Evolutionary conservation across 2,329 filamentous ascomycete species (phyloP).

Genomic region (Xylariaceae sp.): DNA sequence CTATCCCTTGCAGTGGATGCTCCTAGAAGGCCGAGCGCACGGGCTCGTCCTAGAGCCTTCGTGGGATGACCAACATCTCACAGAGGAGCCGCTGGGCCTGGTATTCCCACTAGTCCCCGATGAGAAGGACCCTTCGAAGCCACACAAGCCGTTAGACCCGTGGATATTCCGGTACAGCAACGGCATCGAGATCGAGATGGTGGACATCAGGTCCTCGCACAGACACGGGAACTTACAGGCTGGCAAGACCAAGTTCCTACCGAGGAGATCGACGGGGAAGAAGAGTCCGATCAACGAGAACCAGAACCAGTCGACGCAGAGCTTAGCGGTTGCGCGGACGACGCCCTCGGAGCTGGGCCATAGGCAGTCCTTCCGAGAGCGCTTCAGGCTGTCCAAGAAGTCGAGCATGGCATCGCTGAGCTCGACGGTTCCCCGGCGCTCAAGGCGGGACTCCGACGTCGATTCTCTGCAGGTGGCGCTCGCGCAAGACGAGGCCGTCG

Average conservation of each 20-base stretch:
- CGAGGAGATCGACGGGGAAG: slow-evolving; percentile 9
- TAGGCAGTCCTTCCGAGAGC: slow-evolving; percentile 13
- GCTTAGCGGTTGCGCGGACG: background rate
- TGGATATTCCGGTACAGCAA: slow-evolving; percentile 24
- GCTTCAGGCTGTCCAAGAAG: slow-evolving; percentile 14
- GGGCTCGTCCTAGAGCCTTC: slow-evolving; percentile 28
- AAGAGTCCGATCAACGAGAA: slow-evolving; percentile 7
- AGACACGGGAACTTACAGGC: slow-evolving; percentile 21
- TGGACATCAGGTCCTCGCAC: slow-evolving; percentile 21
- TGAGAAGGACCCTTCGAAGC: slow-evolving; percentile 11
- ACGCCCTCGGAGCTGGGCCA: slow-evolving; percentile 2
- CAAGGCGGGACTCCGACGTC: slow-evolving; percentile 28
- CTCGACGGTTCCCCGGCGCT: slow-evolving; percentile 42
- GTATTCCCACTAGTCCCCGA: slow-evolving; percentile 16
- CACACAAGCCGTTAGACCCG: slow-evolving; percentile 10
- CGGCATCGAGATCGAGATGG: slow-evolving; percentile 24
- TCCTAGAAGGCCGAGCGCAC: slow-evolving; percentile 31
- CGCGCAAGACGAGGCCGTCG: slow-evolving; percentile 9
- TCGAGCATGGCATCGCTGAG: slow-evolving; percentile 36
- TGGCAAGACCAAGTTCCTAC: slow-evolving; percentile 16
- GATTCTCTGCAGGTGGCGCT: slow-evolving; percentile 18
- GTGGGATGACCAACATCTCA: slow-evolving; percentile 13
- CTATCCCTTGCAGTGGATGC: slow-evolving; percentile 40
- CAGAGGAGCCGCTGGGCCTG: slow-evolving; percentile 20
- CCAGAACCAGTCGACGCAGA: background rate